Conservation (phyloP, 169 alveolate genomes). For the Plasmodium vinckei region DNA sequence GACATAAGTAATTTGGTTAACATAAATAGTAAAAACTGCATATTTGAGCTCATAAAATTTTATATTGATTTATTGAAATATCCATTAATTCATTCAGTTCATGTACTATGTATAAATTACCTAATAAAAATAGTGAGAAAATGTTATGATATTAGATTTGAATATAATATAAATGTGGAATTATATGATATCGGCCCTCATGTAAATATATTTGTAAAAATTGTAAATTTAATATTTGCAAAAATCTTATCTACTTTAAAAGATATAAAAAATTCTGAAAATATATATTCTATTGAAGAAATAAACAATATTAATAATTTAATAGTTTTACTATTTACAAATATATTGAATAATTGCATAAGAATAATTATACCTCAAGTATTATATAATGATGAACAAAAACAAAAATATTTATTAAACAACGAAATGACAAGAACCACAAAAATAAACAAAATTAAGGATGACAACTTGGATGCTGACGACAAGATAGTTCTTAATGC, state of each 20-base stretch:
- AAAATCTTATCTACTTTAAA: slow-evolving; percentile 45
- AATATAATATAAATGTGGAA: slow-evolving; percentile 58
- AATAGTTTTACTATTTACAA: slow-evolving; percentile 40
- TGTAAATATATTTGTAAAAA: slow-evolving; percentile 69
- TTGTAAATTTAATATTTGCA: slow-evolving; percentile 67
- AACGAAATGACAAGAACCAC: slow-evolving; percentile 19
- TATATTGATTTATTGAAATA: slow-evolving; percentile 36
- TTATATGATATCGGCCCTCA: slow-evolving; percentile 66
- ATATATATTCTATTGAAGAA: slow-evolving; percentile 22
- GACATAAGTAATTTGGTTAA: slow-evolving; percentile 53
- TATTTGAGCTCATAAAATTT: slow-evolving; percentile 70
- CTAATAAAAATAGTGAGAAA: slow-evolving; percentile 39
- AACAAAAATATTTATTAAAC: slow-evolving; percentile 19
- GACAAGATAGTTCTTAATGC: slow-evolving; percentile 52
- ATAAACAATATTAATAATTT: slow-evolving; percentile 55
- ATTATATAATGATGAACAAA: slow-evolving; percentile 30
- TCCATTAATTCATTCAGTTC: slow-evolving; percentile 61
- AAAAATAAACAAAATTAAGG: slow-evolving; percentile 1
- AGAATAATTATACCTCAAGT: slow-evolving; percentile 56
- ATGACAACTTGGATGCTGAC: slow-evolving; percentile 16
- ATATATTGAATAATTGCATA: slow-evolving; percentile 39
- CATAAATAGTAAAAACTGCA: slow-evolving; percentile 66
- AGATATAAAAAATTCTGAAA: slow-evolving; percentile 49
- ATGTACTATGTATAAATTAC: slow-evolving; percentile 55
- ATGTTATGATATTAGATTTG: slow-evolving; percentile 45